Evolutionary conservation across 352 stramenopile genomes (phyloP), one percentile per base, ranked within the genome.

Genomic region (Globisporangium parvum): DNA sequence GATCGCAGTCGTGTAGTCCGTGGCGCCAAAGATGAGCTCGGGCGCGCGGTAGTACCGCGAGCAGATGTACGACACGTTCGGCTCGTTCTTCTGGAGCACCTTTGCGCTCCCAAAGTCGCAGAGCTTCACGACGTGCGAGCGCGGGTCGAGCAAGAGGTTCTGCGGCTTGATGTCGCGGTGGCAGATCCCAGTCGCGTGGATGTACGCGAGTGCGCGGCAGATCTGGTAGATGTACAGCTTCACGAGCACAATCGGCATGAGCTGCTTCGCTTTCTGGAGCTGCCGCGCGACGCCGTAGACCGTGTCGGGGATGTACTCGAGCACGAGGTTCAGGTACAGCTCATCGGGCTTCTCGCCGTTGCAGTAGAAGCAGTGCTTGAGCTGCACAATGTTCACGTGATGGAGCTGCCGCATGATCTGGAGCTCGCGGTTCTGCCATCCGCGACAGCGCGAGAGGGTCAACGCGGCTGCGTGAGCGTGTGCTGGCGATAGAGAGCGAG

Each of bases 181-280:
- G 68, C 97, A 99, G 57, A 99, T 99, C 40, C 96, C 97, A 33
- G 95, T 87, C 6, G 85, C 85, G 67, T 99, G 97, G 63, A 99
- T 99, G 76, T 99, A 98, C 17, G 93, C 95, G 47, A 99, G 72
- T 18, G 96, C 90, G 47, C 97, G 85, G 52, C 90, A 98, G 42
- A 99, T 96, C 79, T 99, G 97, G 76, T 99, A 99, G 42, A 99
- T 96, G 80, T 99, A 99, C n/a, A 99, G 78, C 79, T 99, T 99
- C 45, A 99, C 96, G 55, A 98, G 96, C 48, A 98, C 71, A 39
- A 98, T 73, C 37, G 97, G 97, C 70, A 99, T 94, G 56, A 96
- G 85, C 63, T 98, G 93, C 68, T 98, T 98, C 64, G 88, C 86
- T 70, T 99, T 99, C 67, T 99, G 95, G 56, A 98, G 92, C 55